Base-by-base conservation (phyloP, 257 asterid genomes). In the Linaria vulgaris region DNA sequence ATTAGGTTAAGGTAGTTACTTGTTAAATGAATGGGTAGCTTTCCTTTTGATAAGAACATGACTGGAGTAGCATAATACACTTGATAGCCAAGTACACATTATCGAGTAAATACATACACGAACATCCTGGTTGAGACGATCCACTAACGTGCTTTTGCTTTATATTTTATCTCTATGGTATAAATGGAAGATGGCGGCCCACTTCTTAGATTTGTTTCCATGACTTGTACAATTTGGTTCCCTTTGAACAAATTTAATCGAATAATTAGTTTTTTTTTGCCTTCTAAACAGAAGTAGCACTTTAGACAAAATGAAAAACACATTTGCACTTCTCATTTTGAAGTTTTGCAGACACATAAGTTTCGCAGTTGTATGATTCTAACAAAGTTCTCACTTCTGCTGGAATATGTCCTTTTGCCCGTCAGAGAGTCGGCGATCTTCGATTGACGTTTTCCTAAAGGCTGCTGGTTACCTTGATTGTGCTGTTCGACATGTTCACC, bases 391-490 rank as follows among this genome's bases (percentile, higher is more conserved):
- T 17, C 1, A n/a, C 38, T 60, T 51, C n/a, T 13, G 20, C 49
- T 66, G 12, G 43, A 19, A 30, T 58, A 20, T 64, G 23, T 27
- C 56, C 44, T 59, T 64, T 41, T 3, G n/a, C n/a, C 27, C 59
- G 20, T 59, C 83, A 86, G 95, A 83, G 77, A 79, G 76, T 73
- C 76, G 91, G 47, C 75, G 82, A 60, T 69, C 88, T 71, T 82
- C 88, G 34, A 68, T 86, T 73, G 95, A 86, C 72, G 24, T 83
- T 62, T 83, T 86, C 67, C 75, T 86, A 19, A 86, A 79, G 73
- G 91, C 95, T 20, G 95, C 95, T 22, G 95, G 95, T 71, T 86
- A 81, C 76, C 95, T 86, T 66, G 95, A 86, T 63, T 83, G 86
- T 68, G 95, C 95, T 12, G 85, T 86, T 67, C 75, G 78, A 59